Evolutionary conservation across 805 yeast species (phyloP), one percentile per base, ranked within the genome.

Genomic region (Priceomyces medius): DNA sequence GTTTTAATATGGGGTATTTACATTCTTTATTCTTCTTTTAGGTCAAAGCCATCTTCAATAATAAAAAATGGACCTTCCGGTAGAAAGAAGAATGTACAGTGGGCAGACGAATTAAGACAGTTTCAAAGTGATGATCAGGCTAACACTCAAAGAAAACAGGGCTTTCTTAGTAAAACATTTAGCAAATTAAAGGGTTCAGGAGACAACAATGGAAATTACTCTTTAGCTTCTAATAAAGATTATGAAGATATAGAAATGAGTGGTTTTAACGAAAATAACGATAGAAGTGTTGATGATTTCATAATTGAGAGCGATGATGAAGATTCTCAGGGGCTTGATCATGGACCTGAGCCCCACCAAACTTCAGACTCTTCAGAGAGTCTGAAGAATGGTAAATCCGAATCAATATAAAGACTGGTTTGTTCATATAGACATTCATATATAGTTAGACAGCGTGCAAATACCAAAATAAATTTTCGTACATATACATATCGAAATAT

Each of bases 291-390:
- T 4, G 76, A 72, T 41, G 73, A 73, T 28, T 75, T 76, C 42
- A 62, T 71, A n/a, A 69, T 76, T 35, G 74, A 63, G 24, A 71
- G 77, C 49, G 80, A 76, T 38, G 80, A 75, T 27, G 80, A 76
- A 36, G 49, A 45, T 27, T 51, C 45, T 18, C 19, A 3, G 18
- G 19, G 18, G 8, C 33, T 3, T 16, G 18, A 12, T 28, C 17
- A 21, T 6, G 29, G 5, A 26, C 29, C 29, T 26, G 29, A 9
- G 9, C 24, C 10, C 5, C 14, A 26, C 5, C 5, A 8, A 26
- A 6, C 29, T 5, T 9, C 29, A 9, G 10, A 26, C 12, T 9
- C 14, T n/a, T 21, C 24, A 9, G 9, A 21, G 24, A 21, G 8
- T 9, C 9, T 9, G 24, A 9, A 9, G 9, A 21, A 21, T 21